Percentiles rank a stretch among this genome's conserved stretches.
Conservation (phyloP, 2,329 filamentous ascomycete species). For the Calonectria pteridis region DNA sequence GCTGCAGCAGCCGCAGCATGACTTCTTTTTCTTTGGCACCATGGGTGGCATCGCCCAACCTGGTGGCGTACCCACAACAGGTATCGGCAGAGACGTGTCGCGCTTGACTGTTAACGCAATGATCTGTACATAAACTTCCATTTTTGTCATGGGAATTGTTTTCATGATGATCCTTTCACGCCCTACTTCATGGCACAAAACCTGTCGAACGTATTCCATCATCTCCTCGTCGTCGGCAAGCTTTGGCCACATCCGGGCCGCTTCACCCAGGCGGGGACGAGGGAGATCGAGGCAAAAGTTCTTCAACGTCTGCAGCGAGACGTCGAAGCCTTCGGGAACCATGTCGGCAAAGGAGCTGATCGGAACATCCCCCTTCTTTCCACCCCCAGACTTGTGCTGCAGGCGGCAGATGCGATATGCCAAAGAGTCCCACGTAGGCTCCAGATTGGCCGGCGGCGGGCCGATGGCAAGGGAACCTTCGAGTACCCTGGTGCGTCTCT, state of each 20-base stretch:
- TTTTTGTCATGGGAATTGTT: not conserved
- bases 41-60: not conserved
- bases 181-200: not conserved
- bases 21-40: not conserved
- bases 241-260: not conserved
- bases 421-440: not conserved
- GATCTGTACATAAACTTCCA: not conserved
- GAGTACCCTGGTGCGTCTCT: not conserved
- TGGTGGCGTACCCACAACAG: not conserved
- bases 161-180: not conserved
- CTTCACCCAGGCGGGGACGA: not conserved
- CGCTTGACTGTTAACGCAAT: not conserved
- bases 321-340: not conserved
- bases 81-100: not conserved
- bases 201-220: not conserved
- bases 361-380: not conserved
- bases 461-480: not conserved
- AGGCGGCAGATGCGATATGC: slow-evolving; percentile 4
- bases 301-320: not conserved
- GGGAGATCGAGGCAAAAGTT: not conserved
- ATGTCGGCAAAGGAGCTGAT: not conserved
- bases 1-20: slow-evolving; percentile 15
- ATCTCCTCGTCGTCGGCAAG: not conserved
- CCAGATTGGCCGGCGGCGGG: not conserved
- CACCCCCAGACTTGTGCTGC: not conserved